These are phyloP conservation scores for Rhamnella rubrinervis DNA, from an alignment of 331 rosid genomes.

Conservation along the genomic window DNA sequence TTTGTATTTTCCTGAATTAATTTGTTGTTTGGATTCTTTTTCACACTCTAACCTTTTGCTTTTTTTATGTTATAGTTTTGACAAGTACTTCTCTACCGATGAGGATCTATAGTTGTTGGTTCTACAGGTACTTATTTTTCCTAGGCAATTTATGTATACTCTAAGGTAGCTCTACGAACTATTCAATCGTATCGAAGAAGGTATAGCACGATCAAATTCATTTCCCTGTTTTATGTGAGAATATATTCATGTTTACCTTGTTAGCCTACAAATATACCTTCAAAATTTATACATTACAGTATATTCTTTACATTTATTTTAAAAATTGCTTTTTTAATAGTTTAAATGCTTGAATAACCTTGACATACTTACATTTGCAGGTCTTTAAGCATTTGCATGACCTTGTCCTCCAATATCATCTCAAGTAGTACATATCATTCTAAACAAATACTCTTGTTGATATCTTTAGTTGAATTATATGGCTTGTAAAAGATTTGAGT, in stretches of 20 bases:
- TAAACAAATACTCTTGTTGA: neutral
- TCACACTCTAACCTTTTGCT: too few species aligned
- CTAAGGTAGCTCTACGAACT: constrained; percentile 93
- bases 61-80: too few species aligned
- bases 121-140: too few species aligned
- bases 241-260: neutral
- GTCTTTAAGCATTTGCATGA: constrained; percentile 96
- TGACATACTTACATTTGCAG: constrained; percentile 39
- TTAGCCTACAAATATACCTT: neutral
- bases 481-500: too few species aligned
- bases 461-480: neutral
- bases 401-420: constrained; percentile 94
- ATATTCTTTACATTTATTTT: neutral
- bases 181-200: constrained; percentile 93
- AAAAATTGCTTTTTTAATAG: neutral
- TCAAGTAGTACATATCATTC: constrained; percentile 54
- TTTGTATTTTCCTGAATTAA: too few species aligned
- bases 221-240: neutral
- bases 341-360: neutral
- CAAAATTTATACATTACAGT: neutral
- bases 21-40: too few species aligned
- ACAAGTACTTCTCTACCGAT: too few species aligned
- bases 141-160: too few species aligned
- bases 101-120: too few species aligned
- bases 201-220: constrained; percentile 43